These are phyloP conservation scores for Scutellaria barbata DNA, from an alignment of 257 asterid species.

Conservation along the genomic window DNA sequence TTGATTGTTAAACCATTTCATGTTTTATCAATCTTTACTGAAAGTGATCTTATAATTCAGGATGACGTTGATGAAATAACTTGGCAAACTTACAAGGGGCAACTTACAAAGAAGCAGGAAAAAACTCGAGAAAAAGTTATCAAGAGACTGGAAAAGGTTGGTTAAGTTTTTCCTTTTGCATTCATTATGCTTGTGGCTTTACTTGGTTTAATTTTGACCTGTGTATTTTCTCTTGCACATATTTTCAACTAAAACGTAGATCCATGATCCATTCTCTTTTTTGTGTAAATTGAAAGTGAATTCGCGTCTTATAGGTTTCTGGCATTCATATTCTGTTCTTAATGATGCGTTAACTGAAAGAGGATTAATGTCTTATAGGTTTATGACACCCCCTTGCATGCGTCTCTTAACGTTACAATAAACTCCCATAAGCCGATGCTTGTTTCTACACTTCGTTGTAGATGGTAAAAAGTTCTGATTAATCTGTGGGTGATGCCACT, in stretches of 20 bases:
- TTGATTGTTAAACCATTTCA: constrained; percentile 3
- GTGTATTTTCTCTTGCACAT: background rate
- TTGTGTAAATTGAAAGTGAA: constrained; percentile 23
- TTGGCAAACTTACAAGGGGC: constrained; percentile 97
- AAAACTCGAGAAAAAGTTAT: constrained; percentile 93
- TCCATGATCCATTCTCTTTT: background rate
- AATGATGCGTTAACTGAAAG: background rate
- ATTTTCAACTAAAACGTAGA: background rate
- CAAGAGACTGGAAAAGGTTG: constrained; percentile 92
- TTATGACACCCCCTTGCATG: constrained; percentile 27
- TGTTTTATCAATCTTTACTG: constrained; percentile 12
- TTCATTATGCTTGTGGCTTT: constrained; percentile 12
- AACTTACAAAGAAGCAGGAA: constrained; percentile 94
- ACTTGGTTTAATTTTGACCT: constrained; percentile 2
- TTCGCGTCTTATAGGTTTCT: constrained; percentile 2
- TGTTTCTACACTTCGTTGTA: background rate
- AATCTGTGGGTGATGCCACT: constrained; percentile 5
- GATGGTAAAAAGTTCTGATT: constrained; percentile 1
- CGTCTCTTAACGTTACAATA: constrained; percentile 17
- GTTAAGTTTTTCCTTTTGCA: constrained; percentile 25
- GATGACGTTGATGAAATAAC: constrained; percentile 92
- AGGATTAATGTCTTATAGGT: constrained; percentile 18
- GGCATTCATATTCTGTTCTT: background rate
- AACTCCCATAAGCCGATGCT: constrained; percentile 2
- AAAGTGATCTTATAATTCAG: constrained; percentile 41